Evolutionary conservation across 148 eudicot species (phyloP).

Genomic region (Rhododendron ferrugineum): DNA sequence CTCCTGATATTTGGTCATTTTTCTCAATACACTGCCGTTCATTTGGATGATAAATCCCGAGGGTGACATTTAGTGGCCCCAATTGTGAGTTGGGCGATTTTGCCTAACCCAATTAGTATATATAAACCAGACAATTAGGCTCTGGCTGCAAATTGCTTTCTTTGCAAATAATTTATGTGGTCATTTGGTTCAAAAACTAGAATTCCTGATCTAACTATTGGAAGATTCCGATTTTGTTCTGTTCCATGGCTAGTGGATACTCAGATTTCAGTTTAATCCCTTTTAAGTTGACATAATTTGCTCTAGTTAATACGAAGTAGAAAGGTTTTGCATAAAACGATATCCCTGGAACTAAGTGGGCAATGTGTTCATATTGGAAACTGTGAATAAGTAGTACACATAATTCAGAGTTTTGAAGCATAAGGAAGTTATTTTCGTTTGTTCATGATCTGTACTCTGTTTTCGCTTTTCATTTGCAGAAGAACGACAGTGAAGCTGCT

Average conservation of each 20-base stretch:
- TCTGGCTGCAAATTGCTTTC: background rate
- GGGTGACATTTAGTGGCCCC: background rate
- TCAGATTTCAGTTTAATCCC: background rate
- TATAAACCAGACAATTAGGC: background rate
- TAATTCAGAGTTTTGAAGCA: background rate
- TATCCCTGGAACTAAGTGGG: background rate
- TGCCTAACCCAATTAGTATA: background rate
- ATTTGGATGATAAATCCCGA: background rate
- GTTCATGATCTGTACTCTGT: background rate
- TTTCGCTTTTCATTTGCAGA: constrained; percentile 32
- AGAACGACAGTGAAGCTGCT: constrained; percentile 57
- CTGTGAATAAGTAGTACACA: background rate
- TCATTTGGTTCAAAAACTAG: constrained; percentile 2
- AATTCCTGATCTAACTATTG: background rate
- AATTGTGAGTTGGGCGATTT: background rate
- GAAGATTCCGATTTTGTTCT: background rate
- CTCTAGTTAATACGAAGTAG: background rate
- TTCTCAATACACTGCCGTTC: background rate
- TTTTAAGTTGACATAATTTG: background rate
- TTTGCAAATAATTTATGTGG: background rate
- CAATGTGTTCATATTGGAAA: background rate
- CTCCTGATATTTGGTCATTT: background rate
- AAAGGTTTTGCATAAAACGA: background rate
- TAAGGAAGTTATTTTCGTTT: background rate
- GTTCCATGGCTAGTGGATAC: background rate